phyloP scores from a whole-genome alignment of 2,329 filamentous ascomycete genomes.

The Pseudogymnoascus sp. region DNA sequence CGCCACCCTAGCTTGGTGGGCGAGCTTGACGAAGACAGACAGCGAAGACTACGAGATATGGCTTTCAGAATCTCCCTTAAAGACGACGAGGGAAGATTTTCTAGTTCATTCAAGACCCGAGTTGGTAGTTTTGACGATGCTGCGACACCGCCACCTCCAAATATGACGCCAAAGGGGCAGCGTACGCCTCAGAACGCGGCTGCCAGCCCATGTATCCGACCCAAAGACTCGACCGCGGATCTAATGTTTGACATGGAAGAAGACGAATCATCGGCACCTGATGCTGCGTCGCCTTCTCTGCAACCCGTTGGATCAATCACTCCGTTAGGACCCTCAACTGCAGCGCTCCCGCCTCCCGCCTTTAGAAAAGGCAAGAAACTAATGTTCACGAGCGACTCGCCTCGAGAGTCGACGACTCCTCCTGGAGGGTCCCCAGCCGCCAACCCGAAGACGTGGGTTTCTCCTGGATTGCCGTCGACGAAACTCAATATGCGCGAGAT shows the following conservation, averaged over 20 bases:
- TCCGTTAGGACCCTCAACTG: not conserved
- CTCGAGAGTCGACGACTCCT: not conserved
- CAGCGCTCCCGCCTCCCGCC: not conserved
- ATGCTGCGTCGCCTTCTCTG: conserved; percentile 16
- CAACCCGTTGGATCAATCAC: not conserved
- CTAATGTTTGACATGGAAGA: conserved; percentile 95
- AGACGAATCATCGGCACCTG: conserved; percentile 20
- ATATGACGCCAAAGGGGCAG: conserved; percentile 41
- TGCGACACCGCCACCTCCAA: conserved; percentile 22
- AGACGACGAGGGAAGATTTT: conserved; percentile 57
- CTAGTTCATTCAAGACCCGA: conserved; percentile 52
- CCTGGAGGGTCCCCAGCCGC: not conserved
- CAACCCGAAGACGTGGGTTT: conserved; percentile 26
- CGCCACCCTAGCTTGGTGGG: conserved; percentile 34
- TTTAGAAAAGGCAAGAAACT: not conserved
- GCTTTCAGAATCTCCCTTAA: conserved; percentile 55
- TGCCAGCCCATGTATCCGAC: conserved; percentile 58
- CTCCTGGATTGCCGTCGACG: conserved; percentile 23
- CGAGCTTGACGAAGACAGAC: conserved; percentile 61
- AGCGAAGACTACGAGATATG: conserved; percentile 68
- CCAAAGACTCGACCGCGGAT: conserved; percentile 62
- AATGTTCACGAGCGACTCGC: not conserved
- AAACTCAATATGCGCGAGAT: conserved; percentile 65
- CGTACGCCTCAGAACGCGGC: conserved; percentile 45
- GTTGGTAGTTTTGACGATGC: conserved; percentile 60